Evolutionary conservation across 208 protist species (phyloP), one percentile per base, ranked within the genome.

Genomic region (Acanthamoeba royreba): DNA sequence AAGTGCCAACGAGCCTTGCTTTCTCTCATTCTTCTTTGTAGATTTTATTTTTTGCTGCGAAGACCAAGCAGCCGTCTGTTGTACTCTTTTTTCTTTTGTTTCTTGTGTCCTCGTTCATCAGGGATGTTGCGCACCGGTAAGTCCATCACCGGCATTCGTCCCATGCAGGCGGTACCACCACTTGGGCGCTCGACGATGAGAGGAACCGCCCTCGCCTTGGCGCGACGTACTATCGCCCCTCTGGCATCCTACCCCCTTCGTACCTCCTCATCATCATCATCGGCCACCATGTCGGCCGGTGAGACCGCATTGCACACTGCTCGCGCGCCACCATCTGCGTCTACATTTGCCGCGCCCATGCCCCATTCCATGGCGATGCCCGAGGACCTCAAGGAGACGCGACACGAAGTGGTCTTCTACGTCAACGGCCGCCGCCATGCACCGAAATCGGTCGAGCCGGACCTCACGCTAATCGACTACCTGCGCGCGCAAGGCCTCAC

Each of bases 391-490:
- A 87, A 87, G 79, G 79, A 87, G 79, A 87, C 79, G 28, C 7
- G 43, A 9, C 79, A 87, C 43, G 49, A 87, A 9, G 79, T 87
- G 25, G 79, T 87, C 25, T 87, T 87, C 49, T 87, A 87, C 49
- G 25, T 87, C 46, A 87, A 87, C 79, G 79, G 79, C 43, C 47
- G 55, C 25, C 43, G 79, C 7, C 49, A 61, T 33, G 79, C 79
- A 19, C 79, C 79, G 33, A 87, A 87, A 42, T 38, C 33, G 15
- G 85, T 92, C 3, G 53, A 92, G 40, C 85, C 85, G 17, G 85
- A 92, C 40, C 38, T 72, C 35, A 92, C 85, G 31, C 58, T 92
- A 0, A 92, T 92, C 85, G 85, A 92, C 58, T 92, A 74, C 43
- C 85, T 92, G 35, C 49, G 85, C 22, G 40, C 33, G 25, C 79